These are phyloP conservation scores for Leccinum boreale DNA, from an alignment of 768 basidiomycete genomes.

Conservation along the genomic window DNA sequence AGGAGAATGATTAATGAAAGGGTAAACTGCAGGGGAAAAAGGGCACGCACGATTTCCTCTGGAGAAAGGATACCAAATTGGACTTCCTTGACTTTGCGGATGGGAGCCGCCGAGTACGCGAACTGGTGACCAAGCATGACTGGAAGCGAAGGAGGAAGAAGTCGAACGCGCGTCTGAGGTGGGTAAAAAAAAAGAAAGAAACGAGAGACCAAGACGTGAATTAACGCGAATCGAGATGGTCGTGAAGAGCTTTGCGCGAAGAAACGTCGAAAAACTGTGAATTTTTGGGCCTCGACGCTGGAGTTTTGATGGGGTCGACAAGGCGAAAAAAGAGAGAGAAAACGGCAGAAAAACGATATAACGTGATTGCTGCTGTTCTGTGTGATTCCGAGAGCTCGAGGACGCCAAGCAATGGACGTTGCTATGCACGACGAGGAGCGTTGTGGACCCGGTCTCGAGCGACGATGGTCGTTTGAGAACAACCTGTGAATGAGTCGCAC, in stretches of 20 bases:
- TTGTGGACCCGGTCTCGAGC: conserved; percentile 17
- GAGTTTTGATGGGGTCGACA: conserved; percentile 2
- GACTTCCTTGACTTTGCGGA: conserved; percentile 95
- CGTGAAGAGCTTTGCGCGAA: conserved; percentile 3
- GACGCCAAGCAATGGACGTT: conserved; percentile 5
- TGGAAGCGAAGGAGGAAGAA: conserved; percentile 2
- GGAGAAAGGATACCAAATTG: conserved; percentile 99
- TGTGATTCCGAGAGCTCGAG: neutral
- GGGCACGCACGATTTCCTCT: conserved; percentile 82
- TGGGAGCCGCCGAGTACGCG: conserved; percentile 88
- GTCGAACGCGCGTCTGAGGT: conserved; percentile 17
- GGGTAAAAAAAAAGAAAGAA: conserved; percentile 1
- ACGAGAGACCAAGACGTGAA: conserved; percentile 17
- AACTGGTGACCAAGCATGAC: conserved; percentile 87
- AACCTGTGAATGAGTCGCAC: conserved; percentile 32
- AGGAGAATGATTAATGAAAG: conserved; percentile 12
- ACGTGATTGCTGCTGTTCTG: conserved; percentile 1
- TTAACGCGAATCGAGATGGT: conserved; percentile 23
- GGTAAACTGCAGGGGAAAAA: neutral
- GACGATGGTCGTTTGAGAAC: conserved; percentile 34
- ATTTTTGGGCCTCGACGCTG: conserved; percentile 19
- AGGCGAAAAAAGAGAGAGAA: conserved; percentile 16
- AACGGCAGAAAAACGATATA: conserved; percentile 9
- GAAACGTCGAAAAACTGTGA: conserved; percentile 12
- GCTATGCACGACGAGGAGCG: conserved; percentile 10